phyloP scores from a whole-genome alignment of 768 basidiomycete genomes.

The Suillus placidus region DNA sequence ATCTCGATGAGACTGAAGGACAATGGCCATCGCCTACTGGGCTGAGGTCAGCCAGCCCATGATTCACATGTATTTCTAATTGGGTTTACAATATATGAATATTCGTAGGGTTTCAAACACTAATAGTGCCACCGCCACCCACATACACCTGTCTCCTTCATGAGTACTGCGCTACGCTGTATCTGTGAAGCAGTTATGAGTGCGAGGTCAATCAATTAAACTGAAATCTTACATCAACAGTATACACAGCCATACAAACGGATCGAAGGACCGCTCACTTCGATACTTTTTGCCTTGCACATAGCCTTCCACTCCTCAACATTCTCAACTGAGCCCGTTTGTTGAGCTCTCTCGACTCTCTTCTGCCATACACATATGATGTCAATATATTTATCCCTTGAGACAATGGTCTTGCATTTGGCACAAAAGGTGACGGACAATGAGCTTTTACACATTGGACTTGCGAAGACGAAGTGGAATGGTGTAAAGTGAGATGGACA shows the following conservation, averaged over 20 bases:
- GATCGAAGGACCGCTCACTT: background rate
- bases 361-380: background rate
- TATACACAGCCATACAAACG: background rate
- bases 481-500: no score
- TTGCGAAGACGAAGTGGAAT: background rate
- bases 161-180: background rate
- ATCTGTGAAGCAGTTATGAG: background rate
- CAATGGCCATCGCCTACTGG: background rate
- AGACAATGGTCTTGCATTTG: background rate
- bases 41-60: background rate
- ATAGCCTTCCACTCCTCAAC: background rate
- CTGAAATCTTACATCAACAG: background rate
- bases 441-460: slow-evolving; percentile 65
- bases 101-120: background rate
- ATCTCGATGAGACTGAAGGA: background rate
- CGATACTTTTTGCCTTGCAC: background rate
- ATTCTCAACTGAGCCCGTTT: no score
- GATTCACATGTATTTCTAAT: background rate
- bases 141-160: background rate
- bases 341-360: background rate
- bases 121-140: background rate
- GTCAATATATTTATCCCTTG: background rate
- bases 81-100: background rate
- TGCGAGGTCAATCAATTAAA: background rate
- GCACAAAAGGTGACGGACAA: background rate